Conservation (phyloP, 495 filamentous ascomycete genomes). For the Penicillium simplicissimum region DNA sequence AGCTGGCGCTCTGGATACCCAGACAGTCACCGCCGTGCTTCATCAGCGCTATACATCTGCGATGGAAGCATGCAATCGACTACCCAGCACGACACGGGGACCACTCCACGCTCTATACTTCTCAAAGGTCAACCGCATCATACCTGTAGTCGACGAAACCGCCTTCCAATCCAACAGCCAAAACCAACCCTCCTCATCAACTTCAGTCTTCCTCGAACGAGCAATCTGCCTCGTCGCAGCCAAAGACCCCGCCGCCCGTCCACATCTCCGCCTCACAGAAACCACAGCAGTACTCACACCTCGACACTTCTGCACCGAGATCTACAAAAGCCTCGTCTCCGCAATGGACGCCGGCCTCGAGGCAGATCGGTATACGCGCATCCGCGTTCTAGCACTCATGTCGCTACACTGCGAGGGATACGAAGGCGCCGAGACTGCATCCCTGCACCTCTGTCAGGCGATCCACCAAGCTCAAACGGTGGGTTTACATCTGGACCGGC, state of each 20-base stretch:
- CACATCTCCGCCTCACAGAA: constrained; percentile 34
- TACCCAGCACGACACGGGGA: constrained; percentile 30
- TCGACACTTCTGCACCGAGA: constrained; percentile 38
- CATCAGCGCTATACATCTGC: constrained; percentile 33
- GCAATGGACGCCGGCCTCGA: constrained; percentile 46
- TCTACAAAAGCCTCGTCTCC: constrained; percentile 41
- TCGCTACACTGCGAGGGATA: constrained; percentile 48
- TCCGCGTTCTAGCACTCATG: constrained; percentile 47
- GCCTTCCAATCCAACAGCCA: constrained; percentile 11
- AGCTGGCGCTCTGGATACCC: constrained; percentile 16
- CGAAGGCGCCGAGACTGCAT: constrained; percentile 48
- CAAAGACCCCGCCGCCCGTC: constrained; percentile 36
- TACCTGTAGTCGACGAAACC: constrained; percentile 41
- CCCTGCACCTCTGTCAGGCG: constrained; percentile 46
- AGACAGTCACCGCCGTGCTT: constrained; percentile 27
- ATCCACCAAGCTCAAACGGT: constrained; percentile 65
- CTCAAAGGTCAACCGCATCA: constrained; percentile 35
- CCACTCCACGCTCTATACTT: constrained; percentile 35
- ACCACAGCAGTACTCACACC: constrained; percentile 27
- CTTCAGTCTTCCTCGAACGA: constrained; percentile 36
- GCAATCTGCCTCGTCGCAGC: constrained; percentile 50
- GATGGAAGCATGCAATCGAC: constrained; percentile 30
- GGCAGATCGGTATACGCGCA: constrained; percentile 44
- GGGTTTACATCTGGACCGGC: constrained; percentile 59
- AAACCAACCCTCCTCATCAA: neutral